Conservation (phyloP, 352 stramenopile genomes). For the Globisporangium canariense region DNA sequence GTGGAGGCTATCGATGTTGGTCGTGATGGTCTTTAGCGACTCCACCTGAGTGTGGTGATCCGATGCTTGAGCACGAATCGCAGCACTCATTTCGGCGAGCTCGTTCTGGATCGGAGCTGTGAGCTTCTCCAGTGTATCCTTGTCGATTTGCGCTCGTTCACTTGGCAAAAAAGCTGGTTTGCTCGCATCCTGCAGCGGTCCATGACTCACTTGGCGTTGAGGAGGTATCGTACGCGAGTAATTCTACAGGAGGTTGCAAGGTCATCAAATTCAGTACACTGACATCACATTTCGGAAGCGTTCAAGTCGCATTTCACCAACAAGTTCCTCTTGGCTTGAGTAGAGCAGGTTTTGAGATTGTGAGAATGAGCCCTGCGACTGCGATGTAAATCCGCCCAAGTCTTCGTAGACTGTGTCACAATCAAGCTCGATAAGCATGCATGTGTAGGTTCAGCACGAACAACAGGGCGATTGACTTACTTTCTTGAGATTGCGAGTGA, state of each 20-base stretch:
- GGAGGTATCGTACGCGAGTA: background rate
- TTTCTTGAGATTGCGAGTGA: conserved; percentile 19
- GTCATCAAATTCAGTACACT: background rate
- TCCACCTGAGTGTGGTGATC: conserved; percentile 1
- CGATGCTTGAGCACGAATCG: conserved; percentile 8
- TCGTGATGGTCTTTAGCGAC: conserved; percentile 11
- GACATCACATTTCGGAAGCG: background rate
- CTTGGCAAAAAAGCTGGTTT: background rate
- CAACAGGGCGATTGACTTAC: background rate
- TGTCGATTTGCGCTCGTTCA: conserved; percentile 8
- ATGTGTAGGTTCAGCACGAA: no score
- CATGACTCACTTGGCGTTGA: background rate
- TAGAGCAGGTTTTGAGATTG: conserved; percentile 17
- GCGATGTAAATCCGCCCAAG: conserved; percentile 14
- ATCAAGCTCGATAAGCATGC: background rate
- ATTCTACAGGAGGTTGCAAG: conserved; percentile 1
- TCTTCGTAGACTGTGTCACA: conserved; percentile 13
- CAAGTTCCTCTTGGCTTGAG: conserved; percentile 20
- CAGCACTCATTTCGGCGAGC: conserved; percentile 3
- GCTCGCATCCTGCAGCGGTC: background rate
- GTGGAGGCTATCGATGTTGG: background rate
- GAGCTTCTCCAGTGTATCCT: conserved; percentile 13
- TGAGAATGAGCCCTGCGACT: conserved; percentile 18
- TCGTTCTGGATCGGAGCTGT: conserved; percentile 15
- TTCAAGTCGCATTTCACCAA: background rate